Evolutionary conservation across 78 protist genomes (phyloP), one percentile per base, ranked within the genome.

Genomic region (Bodo saltans): DNA sequence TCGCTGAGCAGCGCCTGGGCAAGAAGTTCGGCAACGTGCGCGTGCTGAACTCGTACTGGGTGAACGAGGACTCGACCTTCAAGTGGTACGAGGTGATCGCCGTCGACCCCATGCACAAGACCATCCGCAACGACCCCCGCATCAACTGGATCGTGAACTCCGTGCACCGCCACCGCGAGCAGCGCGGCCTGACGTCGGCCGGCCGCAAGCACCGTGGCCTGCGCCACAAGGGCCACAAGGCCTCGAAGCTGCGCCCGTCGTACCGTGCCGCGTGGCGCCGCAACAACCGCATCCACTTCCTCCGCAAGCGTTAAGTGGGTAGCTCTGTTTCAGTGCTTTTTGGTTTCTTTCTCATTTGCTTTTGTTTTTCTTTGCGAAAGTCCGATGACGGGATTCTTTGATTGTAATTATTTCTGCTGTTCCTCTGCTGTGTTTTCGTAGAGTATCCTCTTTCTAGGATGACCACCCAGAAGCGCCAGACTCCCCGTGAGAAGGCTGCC

Each of bases 1-100:
- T 95, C 41, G 99, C 99, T 41, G 99, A 98, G 94, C 95, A 90
- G 91, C 91, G 98, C 39, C 98, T 87, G 34, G 99, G 99, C 69
- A 90, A 93, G 37, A 40, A 88, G 68, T 79, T 89, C 83, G 96
- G 96, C 70, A 80, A 72, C 71, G 93, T 98, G 74, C 95, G 99
- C 68, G 99, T 98, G 35, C 94, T 98, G 88, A 97, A 96, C 97
- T 96, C 99, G 52, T 98, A 98, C 96, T 97, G 98, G 98, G 92
- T 97, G 41, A 86, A 79, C 47, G 92, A 86, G 87, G 99, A 98
- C 87, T 90, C 95, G 11, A 85, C 94, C 87, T 96, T 87, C 97
- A 97, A 95, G 89, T 97, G 78, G 92, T 98, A 74, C 87, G 99
- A 98, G 90, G 99, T 97, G 89, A 97, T 98, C 89, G 60, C 93